These are phyloP conservation scores for Gynochthodes officinalis DNA, from an alignment of 257 asterid species.

Conservation along the genomic window DNA sequence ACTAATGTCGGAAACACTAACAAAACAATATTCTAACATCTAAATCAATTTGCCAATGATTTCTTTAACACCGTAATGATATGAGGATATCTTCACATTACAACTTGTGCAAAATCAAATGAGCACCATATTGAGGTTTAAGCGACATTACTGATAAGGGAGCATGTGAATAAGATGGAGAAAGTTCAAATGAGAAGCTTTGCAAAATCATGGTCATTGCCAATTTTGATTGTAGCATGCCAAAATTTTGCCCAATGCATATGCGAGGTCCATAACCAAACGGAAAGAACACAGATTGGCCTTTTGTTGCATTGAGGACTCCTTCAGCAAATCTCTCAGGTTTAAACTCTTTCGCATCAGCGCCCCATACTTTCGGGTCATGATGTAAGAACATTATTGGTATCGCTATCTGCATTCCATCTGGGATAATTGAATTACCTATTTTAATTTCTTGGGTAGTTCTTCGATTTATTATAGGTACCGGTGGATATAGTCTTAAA, in stretches of 20 bases:
- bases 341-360: neutral
- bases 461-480: neutral
- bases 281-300: constrained; percentile 1
- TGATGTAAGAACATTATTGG: neutral
- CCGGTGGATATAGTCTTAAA: neutral
- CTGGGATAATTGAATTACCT: neutral
- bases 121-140: neutral
- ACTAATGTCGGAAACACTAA: too few species aligned
- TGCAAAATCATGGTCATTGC: neutral
- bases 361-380: neutral
- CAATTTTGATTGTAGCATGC: neutral
- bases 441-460: neutral
- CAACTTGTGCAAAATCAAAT: neutral
- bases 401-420: neutral
- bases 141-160: neutral
- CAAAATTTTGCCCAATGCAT: neutral
- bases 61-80: too few species aligned
- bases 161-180: neutral
- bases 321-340: neutral
- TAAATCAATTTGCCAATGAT: too few species aligned
- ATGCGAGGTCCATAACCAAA: constrained; percentile 6
- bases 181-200: neutral
- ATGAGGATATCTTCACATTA: neutral
- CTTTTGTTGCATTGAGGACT: neutral
- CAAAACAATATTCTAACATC: too few species aligned